These are phyloP conservation scores for Metroxylon sagu DNA, from an alignment of 176 grass and related monocot genomes.

Conservation along the genomic window DNA sequence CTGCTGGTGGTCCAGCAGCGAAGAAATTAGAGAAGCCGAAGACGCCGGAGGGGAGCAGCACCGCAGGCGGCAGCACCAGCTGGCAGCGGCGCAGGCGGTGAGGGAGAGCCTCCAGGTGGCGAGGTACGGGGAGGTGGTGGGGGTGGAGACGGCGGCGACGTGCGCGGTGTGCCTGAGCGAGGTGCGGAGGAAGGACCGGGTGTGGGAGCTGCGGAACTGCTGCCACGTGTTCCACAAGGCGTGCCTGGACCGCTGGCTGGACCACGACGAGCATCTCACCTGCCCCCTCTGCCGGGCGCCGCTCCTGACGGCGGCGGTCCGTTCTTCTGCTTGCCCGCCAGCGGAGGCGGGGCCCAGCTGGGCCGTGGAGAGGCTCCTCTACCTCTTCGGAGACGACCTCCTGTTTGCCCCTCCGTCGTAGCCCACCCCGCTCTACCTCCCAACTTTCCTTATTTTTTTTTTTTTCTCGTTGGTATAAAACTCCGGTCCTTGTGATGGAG, in stretches of 20 bases:
- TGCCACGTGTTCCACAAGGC: slow-evolving; percentile 13
- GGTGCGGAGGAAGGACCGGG: slow-evolving; percentile 1
- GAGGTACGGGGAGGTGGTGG: slow-evolving; percentile 5
- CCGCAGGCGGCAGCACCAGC: not conserved
- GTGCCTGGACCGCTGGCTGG: slow-evolving; percentile 22
- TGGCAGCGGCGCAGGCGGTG: slow-evolving; percentile 4
- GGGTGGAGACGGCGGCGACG: not conserved
- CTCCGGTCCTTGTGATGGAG: too few species aligned
- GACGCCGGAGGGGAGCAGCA: too few species aligned
- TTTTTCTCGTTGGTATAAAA: too few species aligned
- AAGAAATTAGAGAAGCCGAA: not conserved
- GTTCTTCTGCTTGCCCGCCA: not conserved
- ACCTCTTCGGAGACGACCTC: slow-evolving; percentile 17
- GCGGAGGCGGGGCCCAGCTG: slow-evolving; percentile 14
- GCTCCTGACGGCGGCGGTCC: not conserved
- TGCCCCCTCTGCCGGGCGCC: slow-evolving; percentile 16
- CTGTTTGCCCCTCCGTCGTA: not conserved
- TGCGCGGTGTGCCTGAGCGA: slow-evolving; percentile 20
- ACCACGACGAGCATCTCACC: slow-evolving; percentile 18
- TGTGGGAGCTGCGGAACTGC: slow-evolving; percentile 19
- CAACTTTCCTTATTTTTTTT: too few species aligned
- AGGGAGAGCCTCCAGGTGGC: slow-evolving; percentile 3
- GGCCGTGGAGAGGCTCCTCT: slow-evolving; percentile 23
- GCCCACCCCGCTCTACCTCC: too few species aligned
- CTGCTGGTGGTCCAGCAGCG: not conserved